A percentile compares a stretch with the other conserved stretches of the same genome.
Evolutionary conservation across 2,329 filamentous ascomycete species (phyloP).

Genomic region (Trichoderma harzianum): DNA sequence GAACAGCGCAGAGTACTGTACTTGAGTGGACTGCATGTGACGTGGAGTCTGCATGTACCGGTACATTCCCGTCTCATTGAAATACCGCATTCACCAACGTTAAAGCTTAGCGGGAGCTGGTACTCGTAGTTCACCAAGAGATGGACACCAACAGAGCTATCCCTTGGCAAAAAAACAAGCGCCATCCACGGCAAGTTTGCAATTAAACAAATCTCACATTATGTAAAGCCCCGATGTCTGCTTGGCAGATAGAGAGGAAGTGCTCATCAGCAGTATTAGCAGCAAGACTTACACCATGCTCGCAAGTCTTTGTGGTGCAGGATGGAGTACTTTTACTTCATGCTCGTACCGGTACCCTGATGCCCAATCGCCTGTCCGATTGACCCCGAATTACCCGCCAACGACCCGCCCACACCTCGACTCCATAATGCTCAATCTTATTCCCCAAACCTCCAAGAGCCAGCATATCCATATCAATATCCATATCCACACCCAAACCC

Average conservation of each 20-base stretch:
- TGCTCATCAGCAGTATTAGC: not conserved
- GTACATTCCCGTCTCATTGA: not conserved
- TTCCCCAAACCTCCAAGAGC: not conserved
- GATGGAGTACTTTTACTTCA: not conserved
- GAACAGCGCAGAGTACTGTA: not conserved
- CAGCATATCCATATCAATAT: not conserved
- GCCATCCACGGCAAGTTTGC: not conserved
- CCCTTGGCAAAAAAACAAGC: not conserved
- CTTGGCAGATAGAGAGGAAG: not conserved
- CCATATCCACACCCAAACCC: not conserved
- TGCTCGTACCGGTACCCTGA: not conserved
- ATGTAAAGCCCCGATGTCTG: not conserved
- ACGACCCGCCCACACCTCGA: not conserved
- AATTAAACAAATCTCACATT: not conserved
- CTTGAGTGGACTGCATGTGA: conserved; percentile 3
- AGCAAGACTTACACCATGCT: not conserved
- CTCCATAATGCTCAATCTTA: not conserved
- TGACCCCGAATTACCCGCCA: not conserved
- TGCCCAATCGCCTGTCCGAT: not conserved
- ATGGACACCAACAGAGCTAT: no score
- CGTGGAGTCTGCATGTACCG: not conserved
- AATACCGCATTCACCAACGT: not conserved
- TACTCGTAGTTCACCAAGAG: not conserved
- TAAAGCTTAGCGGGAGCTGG: not conserved
- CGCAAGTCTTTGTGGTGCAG: no score